Evolutionary conservation across 495 filamentous ascomycete genomes (phyloP).

Genomic region (Aspergillus sclerotiicarbonarius): DNA sequence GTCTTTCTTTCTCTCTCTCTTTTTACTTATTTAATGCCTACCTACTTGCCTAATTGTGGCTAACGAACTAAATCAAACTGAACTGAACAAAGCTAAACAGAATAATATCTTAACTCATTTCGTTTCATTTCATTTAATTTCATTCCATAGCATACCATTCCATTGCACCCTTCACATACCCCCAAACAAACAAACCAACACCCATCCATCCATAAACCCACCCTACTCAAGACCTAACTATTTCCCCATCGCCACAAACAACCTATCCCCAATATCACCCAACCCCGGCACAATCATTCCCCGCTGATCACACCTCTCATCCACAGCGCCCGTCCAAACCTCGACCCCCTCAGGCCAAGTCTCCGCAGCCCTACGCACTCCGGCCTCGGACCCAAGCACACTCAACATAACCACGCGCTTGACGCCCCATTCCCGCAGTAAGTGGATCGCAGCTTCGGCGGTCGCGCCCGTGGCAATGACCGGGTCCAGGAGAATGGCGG

Average conservation of each 20-base stretch:
- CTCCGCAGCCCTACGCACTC: constrained; percentile 64
- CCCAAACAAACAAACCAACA: too few relatives aligned
- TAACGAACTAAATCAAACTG: too few relatives aligned
- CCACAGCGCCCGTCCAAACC: constrained; percentile 80
- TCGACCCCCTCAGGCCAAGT: constrained; percentile 74
- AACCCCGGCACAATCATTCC: constrained; percentile 93
- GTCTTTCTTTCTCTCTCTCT: background rate
- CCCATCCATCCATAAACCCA: background rate
- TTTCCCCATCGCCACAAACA: constrained; percentile 93
- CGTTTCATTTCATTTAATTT: too few relatives aligned
- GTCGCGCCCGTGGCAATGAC: constrained; percentile 94
- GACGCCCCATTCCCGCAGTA: constrained; percentile 86
- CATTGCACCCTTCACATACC: too few relatives aligned
- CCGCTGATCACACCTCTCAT: constrained; percentile 63
- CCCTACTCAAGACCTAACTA: constrained; percentile 45
- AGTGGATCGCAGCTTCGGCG: constrained; percentile 82
- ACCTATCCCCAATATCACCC: constrained; percentile 87
- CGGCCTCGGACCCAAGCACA: constrained; percentile 67
- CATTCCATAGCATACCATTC: too few relatives aligned
- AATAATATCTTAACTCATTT: too few relatives aligned
- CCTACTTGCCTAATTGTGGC: too few relatives aligned
- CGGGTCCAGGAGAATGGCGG: constrained; percentile 86
- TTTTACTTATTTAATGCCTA: too few relatives aligned
- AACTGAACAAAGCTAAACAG: too few relatives aligned
- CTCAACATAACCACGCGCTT: constrained; percentile 74